These are phyloP conservation scores for Cercophora scortea DNA, from an alignment of 495 filamentous ascomycete species.

Conservation along the genomic window DNA sequence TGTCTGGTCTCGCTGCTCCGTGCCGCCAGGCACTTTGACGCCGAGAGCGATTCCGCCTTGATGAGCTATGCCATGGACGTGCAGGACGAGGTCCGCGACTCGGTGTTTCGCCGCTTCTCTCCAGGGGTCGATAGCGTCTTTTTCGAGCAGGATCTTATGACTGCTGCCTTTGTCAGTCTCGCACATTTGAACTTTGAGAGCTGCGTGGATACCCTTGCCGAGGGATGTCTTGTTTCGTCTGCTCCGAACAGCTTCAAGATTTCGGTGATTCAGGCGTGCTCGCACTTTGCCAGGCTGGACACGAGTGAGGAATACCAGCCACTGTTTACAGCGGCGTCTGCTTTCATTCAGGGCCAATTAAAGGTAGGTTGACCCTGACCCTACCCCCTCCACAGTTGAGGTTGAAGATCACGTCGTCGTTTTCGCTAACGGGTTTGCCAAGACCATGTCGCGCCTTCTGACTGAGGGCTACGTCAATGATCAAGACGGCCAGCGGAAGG, in stretches of 20 bases:
- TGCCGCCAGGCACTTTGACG: slow-evolving; percentile 50
- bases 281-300: slow-evolving; percentile 44
- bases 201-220: slow-evolving; percentile 44
- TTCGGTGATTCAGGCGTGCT: slow-evolving; percentile 48
- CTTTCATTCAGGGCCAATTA: slow-evolving; percentile 47
- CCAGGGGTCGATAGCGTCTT: slow-evolving; percentile 34
- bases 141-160: slow-evolving; percentile 54
- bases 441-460: slow-evolving; percentile 34
- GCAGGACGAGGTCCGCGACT: slow-evolving; percentile 56
- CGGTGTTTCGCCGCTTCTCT: slow-evolving; percentile 48
- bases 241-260: slow-evolving; percentile 54
- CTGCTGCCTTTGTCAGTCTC: slow-evolving; percentile 56
- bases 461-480: slow-evolving; percentile 35
- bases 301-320: slow-evolving; percentile 41
- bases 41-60: slow-evolving; percentile 52
- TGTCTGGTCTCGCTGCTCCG: slow-evolving; percentile 52
- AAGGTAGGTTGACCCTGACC: slow-evolving; percentile 26
- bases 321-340: slow-evolving; percentile 45
- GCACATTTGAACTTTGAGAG: slow-evolving; percentile 49
- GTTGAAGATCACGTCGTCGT: neutral
- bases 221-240: slow-evolving; percentile 44
- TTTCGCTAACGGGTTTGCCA: slow-evolving; percentile 8
- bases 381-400: too few species aligned
- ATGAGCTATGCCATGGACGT: slow-evolving; percentile 58
- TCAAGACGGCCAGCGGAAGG: slow-evolving; percentile 29